Base-by-base conservation (phyloP, 2,329 filamentous ascomycete species). In the Epichloe coenophiala region DNA sequence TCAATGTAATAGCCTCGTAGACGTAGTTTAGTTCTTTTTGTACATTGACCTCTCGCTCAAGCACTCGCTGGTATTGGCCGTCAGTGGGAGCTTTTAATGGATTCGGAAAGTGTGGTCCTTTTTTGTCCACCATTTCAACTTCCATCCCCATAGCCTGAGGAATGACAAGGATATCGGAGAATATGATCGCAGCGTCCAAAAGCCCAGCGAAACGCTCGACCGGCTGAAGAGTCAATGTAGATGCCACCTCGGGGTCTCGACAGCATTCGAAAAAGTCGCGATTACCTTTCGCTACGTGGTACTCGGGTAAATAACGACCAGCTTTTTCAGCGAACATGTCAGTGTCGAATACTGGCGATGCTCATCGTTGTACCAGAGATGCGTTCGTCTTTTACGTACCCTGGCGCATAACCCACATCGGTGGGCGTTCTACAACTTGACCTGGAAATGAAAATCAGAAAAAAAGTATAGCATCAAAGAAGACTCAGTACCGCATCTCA, bases 251-350 rank as follows among this genome's bases (percentile, higher is more conserved):
- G 51, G 93, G 88, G 61, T 83, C 81, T 50, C 93, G 89, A 68
- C 93, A 98, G 78, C 91, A 96, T 71, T 89, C 88, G 74, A 98
- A 98, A 98, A 98, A 98, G 72, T 98, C 93, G 57, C 84, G 81
- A 49, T 71, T 77, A 59, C 85, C 91, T 71, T 98, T 98, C 53
- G 86, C 91, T 71, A 95, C 80, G 66, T 98, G 93, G 68, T 98
- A 98, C 69, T 98, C 93, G 56, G 91, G 93, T 21, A 98, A 86
- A 67, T 98, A 98, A 60, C 93, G 86, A 53, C 93, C 93, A 63
- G 93, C 93, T 17, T 95, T 95, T 50, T 51, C 40, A 45, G 33
- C 19, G 23, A 3, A 41, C 1, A 19, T n/a, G 23, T 48, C 23
- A 36, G 19, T n/a, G 3, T 38, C 5, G 6, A 21, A 11, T 5